Evolutionary conservation across 495 filamentous ascomycete genomes (phyloP).

Genomic region (Talaromyces thailandensis): DNA sequence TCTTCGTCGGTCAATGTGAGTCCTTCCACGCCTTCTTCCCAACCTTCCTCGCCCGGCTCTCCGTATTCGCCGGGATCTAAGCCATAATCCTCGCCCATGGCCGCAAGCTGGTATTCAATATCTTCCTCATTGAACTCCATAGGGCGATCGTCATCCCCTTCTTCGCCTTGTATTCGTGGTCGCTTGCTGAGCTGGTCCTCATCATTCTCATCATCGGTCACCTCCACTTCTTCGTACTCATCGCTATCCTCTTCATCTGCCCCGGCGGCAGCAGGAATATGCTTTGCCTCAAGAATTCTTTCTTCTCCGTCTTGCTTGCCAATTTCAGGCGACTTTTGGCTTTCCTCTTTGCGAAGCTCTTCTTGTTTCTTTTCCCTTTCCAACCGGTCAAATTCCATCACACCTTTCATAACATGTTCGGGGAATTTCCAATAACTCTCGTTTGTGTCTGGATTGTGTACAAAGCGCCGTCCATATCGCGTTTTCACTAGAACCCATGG

Average conservation of each 20-base stretch:
- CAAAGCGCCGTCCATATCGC: conserved; percentile 78
- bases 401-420: conserved; percentile 68
- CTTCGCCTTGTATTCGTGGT: conserved; percentile 50
- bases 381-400: conserved; percentile 58
- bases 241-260: conserved; percentile 36
- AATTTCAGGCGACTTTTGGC: neutral
- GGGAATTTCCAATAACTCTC: conserved; percentile 93
- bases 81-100: conserved; percentile 75
- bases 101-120: conserved; percentile 82
- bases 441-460: conserved; percentile 72
- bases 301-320: neutral
- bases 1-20: conserved; percentile 59
- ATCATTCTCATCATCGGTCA: conserved; percentile 58
- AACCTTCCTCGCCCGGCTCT: conserved; percentile 51
- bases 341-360: conserved; percentile 13
- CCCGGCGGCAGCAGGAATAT: conserved; percentile 5
- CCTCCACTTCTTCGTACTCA: conserved; percentile 86
- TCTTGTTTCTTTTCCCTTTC: conserved; percentile 40
- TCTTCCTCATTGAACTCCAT: conserved; percentile 94
- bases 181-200: conserved; percentile 53
- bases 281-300: neutral
- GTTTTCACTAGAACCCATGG: conserved; percentile 95
- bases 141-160: conserved; percentile 43
- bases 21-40: conserved; percentile 64
- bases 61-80: conserved; percentile 64